Evolutionary conservation across 2,329 filamentous ascomycete genomes (phyloP), one percentile per base, ranked within the genome.

Genomic region (Fusarium sp.): DNA sequence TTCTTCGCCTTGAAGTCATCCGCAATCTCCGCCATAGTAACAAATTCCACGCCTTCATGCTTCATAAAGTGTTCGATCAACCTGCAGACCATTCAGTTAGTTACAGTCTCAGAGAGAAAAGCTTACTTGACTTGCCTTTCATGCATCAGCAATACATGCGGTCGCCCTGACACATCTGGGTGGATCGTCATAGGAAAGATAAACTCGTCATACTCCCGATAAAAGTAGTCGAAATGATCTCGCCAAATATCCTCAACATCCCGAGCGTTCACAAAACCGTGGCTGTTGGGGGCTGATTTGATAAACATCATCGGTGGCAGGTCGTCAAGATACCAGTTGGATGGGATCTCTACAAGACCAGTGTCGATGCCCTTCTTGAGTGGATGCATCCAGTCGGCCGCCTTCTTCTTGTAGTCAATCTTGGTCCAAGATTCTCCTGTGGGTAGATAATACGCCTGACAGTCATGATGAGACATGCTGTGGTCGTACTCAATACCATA

Each of bases 141-240:
- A 73, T 94, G 91, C 92, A 94, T 94, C 8, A 94, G 83, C 31
- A 95, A 76, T 0, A 91, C 93, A 81, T 95, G 93, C 1, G 93
- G 93, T 20, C 92, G 86, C 0, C 93, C 93, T 4, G 89, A 91
- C 0, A 93, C 91, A 77, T 95, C 93, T 0, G 93, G 93, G 80
- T 95, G 93, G 39, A 94, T 92, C 0, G 93, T 95, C 81, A 95
- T 92, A 0, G 93, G 92, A 76, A 95, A 94, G 62, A 94, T 88
- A 71, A 94, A 94, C 75, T 93, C 91, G 75, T 95, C 92, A 72
- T 94, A 92, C 81, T 95, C 92, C 31, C 92, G 86, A 80, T 95
- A 95, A 77, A 93, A 94, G 82, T 94, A 94, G 76, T 92, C 88
- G 68, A 93, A 93, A 72, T 92, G 90, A 69, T 92, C 90, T 57